Percentiles rank a stretch among this genome's conserved stretches.
Evolutionary conservation across 2,329 filamentous ascomycete species (phyloP).

Genomic region (Aspergillus sp.): DNA sequence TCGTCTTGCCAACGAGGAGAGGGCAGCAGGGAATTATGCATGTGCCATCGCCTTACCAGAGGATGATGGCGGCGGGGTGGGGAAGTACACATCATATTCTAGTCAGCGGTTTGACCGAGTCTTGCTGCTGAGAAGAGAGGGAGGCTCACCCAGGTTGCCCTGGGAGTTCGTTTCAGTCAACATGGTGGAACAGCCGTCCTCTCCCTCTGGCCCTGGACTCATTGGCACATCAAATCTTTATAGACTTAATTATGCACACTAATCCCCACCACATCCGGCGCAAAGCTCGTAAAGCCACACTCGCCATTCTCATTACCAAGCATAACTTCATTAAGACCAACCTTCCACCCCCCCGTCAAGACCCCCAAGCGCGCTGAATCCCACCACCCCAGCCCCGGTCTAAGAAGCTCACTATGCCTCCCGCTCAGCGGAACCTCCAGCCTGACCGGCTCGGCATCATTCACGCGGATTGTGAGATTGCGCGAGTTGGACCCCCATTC

Average conservation of each 20-base stretch:
- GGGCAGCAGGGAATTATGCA: no score
- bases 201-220: no score
- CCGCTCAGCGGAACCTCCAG: slow-evolving; percentile 52
- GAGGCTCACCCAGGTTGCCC: no score
- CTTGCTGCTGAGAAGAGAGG: no score
- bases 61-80: no score
- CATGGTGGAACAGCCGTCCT: no score
- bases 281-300: slow-evolving; percentile 28
- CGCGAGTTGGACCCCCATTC: slow-evolving; percentile 49
- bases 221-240: no score
- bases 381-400: slow-evolving; percentile 51
- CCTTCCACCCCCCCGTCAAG: slow-evolving; percentile 48
- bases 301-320: slow-evolving; percentile 33
- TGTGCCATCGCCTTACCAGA: no score
- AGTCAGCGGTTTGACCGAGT: no score
- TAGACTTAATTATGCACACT: neutral
- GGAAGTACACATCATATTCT: no score
- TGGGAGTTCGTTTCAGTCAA: no score
- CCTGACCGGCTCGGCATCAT: slow-evolving; percentile 42
- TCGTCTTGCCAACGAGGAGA: no score
- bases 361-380: slow-evolving; percentile 49
- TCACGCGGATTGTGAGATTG: slow-evolving; percentile 53
- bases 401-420: slow-evolving; percentile 35
- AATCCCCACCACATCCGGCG: slow-evolving; percentile 39
- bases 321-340: slow-evolving; percentile 39